A percentile compares a stretch with the other conserved stretches of the same genome.
Conservation (phyloP, 164 flowering plant genomes). For the Paratinospora sagittata region DNA sequence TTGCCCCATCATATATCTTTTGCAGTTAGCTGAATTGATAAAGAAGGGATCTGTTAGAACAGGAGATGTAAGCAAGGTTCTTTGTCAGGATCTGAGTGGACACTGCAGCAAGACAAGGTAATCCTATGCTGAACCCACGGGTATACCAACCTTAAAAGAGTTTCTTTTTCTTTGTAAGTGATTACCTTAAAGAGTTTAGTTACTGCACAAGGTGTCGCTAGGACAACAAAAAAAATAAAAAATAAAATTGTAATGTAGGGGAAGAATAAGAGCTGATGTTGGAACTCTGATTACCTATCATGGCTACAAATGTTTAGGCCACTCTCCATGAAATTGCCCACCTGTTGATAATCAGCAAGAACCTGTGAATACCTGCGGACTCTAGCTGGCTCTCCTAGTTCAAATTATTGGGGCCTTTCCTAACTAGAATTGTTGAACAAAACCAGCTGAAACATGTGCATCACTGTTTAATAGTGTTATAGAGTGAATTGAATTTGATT, state of each 20-base stretch:
- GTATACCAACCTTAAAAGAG: neutral
- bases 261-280: neutral
- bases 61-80: slow-evolving; percentile 68
- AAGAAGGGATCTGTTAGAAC: slow-evolving; percentile 65
- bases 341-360: too few species aligned
- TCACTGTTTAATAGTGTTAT: neutral
- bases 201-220: too few species aligned
- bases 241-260: neutral
- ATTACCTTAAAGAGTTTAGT: too few species aligned
- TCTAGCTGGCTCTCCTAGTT: neutral
- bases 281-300: neutral
- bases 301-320: too few species aligned
- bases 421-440: neutral
- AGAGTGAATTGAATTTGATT: too few species aligned
- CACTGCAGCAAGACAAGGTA: slow-evolving; percentile 74
- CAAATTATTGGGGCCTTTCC: too few species aligned
- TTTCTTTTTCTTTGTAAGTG: too few species aligned
- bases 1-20: slow-evolving; percentile 4
- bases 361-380: too few species aligned
- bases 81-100: slow-evolving; percentile 75
- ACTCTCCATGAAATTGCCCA: too few species aligned
- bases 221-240: too few species aligned
- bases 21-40: slow-evolving; percentile 73
- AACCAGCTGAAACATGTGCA: neutral
- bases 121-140: slow-evolving; percentile 1